A percentile compares a stretch with the other conserved stretches of the same genome.
Conservation (phyloP, 2,329 filamentous ascomycete genomes). For the Phialophora expanda region DNA sequence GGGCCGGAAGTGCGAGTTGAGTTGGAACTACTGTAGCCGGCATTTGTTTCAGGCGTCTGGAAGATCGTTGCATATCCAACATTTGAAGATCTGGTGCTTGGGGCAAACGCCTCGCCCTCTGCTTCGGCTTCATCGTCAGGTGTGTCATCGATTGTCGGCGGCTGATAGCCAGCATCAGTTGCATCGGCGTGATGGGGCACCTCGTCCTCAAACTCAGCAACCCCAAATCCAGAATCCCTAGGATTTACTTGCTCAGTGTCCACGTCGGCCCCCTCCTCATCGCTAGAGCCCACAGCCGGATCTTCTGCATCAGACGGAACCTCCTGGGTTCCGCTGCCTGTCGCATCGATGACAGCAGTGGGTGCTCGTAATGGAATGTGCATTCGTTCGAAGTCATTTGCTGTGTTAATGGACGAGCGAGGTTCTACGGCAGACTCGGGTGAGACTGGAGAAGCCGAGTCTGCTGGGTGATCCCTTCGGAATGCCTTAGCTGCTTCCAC, state of each 20-base stretch:
- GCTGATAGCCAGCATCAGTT: not conserved
- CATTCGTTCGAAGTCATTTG: conserved; percentile 14
- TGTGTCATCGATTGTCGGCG: not conserved
- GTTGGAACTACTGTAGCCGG: conserved; percentile 13
- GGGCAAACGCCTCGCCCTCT: not conserved
- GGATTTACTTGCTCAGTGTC: conserved; percentile 14
- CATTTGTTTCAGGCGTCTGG: conserved; percentile 10
- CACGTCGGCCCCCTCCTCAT: conserved; percentile 12
- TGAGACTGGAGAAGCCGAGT: not conserved
- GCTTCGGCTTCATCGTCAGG: not conserved
- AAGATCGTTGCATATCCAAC: conserved; percentile 22
- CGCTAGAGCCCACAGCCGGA: conserved; percentile 25
- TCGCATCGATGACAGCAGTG: not conserved
- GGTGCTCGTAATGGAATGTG: not conserved
- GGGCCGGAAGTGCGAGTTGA: conserved; percentile 15
- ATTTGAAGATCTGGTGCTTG: conserved; percentile 11
- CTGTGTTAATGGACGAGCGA: conserved; percentile 13
- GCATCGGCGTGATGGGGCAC: conserved; percentile 15
- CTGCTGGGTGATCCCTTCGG: conserved; percentile 22
- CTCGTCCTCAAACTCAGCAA: conserved; percentile 21
- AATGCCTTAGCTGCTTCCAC: conserved; percentile 33
- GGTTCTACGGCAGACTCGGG: conserved; percentile 7
- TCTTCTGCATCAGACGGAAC: conserved; percentile 22
- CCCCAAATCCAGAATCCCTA: conserved; percentile 33
- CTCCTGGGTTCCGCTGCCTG: conserved; percentile 9